Conservation (phyloP, 768 basidiomycete genomes). For the Royoungia palumana region DNA sequence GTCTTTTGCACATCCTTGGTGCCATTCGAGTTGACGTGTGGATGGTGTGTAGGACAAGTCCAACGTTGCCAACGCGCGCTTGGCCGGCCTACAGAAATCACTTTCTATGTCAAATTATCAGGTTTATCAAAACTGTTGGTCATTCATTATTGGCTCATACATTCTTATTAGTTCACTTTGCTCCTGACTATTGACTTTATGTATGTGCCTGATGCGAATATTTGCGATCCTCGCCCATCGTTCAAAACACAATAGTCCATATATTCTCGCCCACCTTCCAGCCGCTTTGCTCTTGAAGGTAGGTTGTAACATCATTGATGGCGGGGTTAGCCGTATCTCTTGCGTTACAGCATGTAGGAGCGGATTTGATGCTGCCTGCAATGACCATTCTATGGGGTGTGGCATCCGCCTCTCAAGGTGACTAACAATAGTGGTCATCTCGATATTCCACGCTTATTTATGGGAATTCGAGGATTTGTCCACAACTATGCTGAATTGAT, state of each 20-base stretch:
- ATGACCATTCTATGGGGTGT: conserved; percentile 66
- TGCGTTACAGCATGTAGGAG: conserved; percentile 36
- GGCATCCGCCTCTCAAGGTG: conserved; percentile 58
- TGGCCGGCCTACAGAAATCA: conserved; percentile 56
- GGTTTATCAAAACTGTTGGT: conserved; percentile 1
- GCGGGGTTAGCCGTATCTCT: background rate
- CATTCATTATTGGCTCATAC: background rate
- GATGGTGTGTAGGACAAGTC: conserved; percentile 29
- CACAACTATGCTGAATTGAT: conserved; percentile 51
- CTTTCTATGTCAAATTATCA: conserved; percentile 34
- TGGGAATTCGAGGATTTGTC: conserved; percentile 37
- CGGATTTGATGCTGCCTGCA: conserved; percentile 55
- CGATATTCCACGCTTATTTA: background rate
- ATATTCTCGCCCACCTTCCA: conserved; percentile 55
- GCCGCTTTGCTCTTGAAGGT: conserved; percentile 57
- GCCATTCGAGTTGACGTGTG: background rate
- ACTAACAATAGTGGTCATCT: background rate
- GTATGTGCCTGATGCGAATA: conserved; percentile 9
- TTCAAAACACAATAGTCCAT: conserved; percentile 32
- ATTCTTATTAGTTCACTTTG: conserved; percentile 29
- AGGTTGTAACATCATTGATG: background rate
- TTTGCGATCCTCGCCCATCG: background rate
- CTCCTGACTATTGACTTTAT: conserved; percentile 28
- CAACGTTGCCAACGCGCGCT: conserved; percentile 59
- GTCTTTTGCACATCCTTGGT: conserved; percentile 10